Evolutionary conservation across 164 flowering plant species (phyloP).

Genomic region (Vitis rupestris): DNA sequence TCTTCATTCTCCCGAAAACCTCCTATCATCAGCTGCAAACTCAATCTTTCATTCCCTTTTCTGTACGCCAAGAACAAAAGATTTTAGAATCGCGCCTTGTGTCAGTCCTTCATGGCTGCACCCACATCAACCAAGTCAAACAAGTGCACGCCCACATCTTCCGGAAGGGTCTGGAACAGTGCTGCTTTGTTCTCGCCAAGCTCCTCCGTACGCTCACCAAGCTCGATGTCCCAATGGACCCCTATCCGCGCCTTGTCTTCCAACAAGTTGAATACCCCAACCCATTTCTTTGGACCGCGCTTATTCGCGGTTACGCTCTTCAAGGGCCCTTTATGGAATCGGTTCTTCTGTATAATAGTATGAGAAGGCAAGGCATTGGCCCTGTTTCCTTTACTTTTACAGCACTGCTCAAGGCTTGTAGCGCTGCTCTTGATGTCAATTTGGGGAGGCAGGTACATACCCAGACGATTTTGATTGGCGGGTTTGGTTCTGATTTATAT

Average conservation of each 20-base stretch:
- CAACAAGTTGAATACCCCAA: conserved; percentile 37
- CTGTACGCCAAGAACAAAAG: conserved; percentile 17
- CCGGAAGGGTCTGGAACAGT: conserved; percentile 40
- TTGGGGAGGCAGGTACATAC: conserved; percentile 53
- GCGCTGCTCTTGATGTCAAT: conserved; percentile 21
- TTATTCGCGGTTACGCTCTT: conserved; percentile 49
- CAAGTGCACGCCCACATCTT: conserved; percentile 45
- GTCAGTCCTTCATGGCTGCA: conserved; percentile 40
- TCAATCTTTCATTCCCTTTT: conserved; percentile 15
- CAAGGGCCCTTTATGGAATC: conserved; percentile 33
- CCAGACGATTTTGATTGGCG: conserved; percentile 52
- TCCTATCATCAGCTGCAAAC: neutral
- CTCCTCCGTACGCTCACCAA: conserved; percentile 48
- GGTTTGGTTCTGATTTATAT: conserved; percentile 47
- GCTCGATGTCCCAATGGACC: conserved; percentile 34
- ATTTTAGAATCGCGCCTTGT: conserved; percentile 33
- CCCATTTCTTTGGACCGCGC: conserved; percentile 64
- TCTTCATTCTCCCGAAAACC: neutral
- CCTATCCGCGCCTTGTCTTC: conserved; percentile 40
- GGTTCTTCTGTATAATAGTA: conserved; percentile 30
- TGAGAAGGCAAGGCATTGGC: conserved; percentile 41
- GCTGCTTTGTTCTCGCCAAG: conserved; percentile 45
- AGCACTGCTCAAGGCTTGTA: conserved; percentile 53
- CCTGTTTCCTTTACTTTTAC: conserved; percentile 60
- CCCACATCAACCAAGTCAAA: conserved; percentile 34